A percentile compares a stretch with the other conserved stretches of the same genome.
Evolutionary conservation across 192 early-diverging fungal genomes (phyloP).

Genomic region (Helicostylum pulchrum): DNA sequence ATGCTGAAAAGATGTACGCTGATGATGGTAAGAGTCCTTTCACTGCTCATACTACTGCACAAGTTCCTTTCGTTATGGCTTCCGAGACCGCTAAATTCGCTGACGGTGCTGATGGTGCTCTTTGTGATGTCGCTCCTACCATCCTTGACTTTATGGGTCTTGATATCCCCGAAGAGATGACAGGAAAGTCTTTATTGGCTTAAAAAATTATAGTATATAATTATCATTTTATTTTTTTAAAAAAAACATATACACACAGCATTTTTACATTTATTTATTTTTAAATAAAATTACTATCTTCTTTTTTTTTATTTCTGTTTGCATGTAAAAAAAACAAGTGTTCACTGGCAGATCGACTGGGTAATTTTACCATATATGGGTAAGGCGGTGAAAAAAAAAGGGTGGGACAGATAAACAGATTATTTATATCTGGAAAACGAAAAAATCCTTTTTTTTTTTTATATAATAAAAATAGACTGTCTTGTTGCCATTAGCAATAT

Average conservation of each 20-base stretch:
- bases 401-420: no score
- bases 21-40: constrained; percentile 83
- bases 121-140: constrained; percentile 98
- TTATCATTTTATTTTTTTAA: neutral
- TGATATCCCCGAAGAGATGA: constrained; percentile 94
- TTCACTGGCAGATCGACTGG: no score
- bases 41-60: constrained; percentile 91
- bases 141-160: constrained; percentile 90
- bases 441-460: no score
- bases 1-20: constrained; percentile 97
- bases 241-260: no score
- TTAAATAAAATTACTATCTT: neutral
- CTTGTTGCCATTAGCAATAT: no score
- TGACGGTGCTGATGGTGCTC: constrained; percentile 57
- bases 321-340: neutral
- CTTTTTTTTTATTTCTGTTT: neutral
- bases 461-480: no score
- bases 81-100: constrained; percentile 54
- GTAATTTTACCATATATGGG: no score
- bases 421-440: no score
- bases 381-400: no score
- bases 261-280: neutral
- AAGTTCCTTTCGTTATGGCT: constrained; percentile 93
- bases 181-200: constrained; percentile 66
- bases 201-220: neutral